Percentiles rank a stretch among this genome's conserved stretches.
phyloP scores from a whole-genome alignment of 2,329 filamentous ascomycete species.

The Microdochium bolleyi region DNA sequence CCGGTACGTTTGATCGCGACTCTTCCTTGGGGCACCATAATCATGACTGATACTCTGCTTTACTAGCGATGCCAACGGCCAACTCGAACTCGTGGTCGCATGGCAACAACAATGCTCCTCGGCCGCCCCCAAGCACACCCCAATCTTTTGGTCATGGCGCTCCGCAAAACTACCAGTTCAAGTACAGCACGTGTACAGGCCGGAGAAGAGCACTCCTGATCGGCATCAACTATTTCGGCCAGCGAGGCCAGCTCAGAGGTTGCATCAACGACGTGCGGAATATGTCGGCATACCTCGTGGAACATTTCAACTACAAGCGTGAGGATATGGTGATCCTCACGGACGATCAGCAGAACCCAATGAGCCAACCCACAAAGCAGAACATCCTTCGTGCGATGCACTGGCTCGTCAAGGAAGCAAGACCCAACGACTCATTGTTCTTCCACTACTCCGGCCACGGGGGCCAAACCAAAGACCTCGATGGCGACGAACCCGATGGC shows the following conservation, averaged over 20 bases:
- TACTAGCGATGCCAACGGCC: conserved; percentile 27
- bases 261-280: conserved; percentile 98
- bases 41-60: conserved; percentile 5
- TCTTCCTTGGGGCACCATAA: neutral
- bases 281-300: conserved; percentile 85
- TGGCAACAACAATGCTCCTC: conserved; percentile 50
- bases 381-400: conserved; percentile 96
- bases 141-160: conserved; percentile 76
- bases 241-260: conserved; percentile 80
- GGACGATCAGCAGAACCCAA: conserved; percentile 93
- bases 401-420: conserved; percentile 91
- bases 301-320: conserved; percentile 84
- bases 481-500: conserved; percentile 72
- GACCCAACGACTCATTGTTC: conserved; percentile 88
- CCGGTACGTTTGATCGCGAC: conserved; percentile 27
- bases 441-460: conserved; percentile 93
- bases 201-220: conserved; percentile 83
- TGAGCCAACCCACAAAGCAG: conserved; percentile 93
- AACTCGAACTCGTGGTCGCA: conserved; percentile 47
- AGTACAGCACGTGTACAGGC: conserved; percentile 88
- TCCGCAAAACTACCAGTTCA: conserved; percentile 72
- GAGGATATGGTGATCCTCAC: conserved; percentile 97
- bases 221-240: conserved; percentile 94
- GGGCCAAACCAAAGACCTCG: conserved; percentile 64
- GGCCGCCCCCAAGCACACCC: conserved; percentile 56